Evolutionary conservation across 495 filamentous ascomycete genomes (phyloP).

Genomic region (Aspergillus asperescens): DNA sequence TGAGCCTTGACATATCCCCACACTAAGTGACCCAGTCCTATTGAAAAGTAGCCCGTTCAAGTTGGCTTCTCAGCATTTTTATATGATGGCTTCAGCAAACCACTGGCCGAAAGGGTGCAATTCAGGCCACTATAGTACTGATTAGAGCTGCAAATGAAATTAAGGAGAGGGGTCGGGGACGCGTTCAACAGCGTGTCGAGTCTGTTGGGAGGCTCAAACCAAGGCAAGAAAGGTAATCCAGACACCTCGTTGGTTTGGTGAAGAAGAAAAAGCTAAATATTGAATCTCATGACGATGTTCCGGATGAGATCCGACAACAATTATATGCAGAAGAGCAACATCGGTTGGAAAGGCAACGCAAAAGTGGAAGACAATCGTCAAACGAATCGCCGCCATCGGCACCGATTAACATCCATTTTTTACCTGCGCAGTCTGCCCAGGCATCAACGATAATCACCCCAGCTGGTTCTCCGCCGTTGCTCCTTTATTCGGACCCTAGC

Average conservation of each 20-base stretch:
- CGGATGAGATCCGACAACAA: slow-evolving; percentile 19
- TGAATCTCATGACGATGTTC: slow-evolving; percentile 26
- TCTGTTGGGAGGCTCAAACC: slow-evolving; percentile 21
- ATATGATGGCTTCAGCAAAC: too few relatives aligned
- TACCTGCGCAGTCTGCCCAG: slow-evolving; percentile 4
- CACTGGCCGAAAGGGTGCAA: too few relatives aligned
- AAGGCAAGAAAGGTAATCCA: slow-evolving; percentile 23
- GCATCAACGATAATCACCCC: neutral
- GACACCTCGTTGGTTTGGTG: slow-evolving; percentile 20
- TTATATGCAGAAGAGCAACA: slow-evolving; percentile 31
- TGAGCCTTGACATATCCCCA: too few relatives aligned
- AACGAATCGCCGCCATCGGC: neutral
- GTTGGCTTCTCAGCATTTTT: too few relatives aligned
- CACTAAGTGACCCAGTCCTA: too few relatives aligned
- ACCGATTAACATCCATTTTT: slow-evolving; percentile 7
- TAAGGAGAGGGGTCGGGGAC: slow-evolving; percentile 16
- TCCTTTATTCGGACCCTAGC: neutral
- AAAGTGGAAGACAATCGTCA: neutral
- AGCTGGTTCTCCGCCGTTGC: neutral
- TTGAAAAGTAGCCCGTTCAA: too few relatives aligned
- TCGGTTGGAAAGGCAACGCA: slow-evolving; percentile 18
- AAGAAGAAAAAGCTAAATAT: slow-evolving; percentile 23
- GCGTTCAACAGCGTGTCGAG: slow-evolving; percentile 20
- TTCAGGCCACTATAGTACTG: too few relatives aligned
- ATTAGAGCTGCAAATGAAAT: slow-evolving; percentile 11